Percentiles rank a stretch among this genome's conserved stretches.
phyloP scores from a whole-genome alignment of 176 grass and related monocot genomes.

The Luzula sylvatica region DNA sequence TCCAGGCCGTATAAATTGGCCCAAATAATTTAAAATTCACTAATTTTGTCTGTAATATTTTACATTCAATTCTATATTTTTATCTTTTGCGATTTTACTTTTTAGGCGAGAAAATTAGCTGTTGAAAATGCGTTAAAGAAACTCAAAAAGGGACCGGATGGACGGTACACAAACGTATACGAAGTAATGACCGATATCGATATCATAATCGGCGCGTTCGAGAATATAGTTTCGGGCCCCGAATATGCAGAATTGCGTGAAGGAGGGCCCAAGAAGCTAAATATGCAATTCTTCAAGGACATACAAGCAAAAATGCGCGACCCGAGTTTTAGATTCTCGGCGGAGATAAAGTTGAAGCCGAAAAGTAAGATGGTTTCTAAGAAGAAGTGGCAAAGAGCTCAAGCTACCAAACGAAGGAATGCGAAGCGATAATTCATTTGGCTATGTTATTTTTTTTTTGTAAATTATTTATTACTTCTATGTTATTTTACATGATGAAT shows the following conservation, averaged over 20 bases:
- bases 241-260: constrained; percentile 72
- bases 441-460: too few species aligned
- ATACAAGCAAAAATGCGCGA: constrained; percentile 87
- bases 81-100: not conserved
- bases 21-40: too few species aligned
- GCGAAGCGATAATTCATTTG: constrained; percentile 41
- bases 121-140: constrained; percentile 97
- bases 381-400: constrained; percentile 96
- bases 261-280: constrained; percentile 87
- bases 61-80: not conserved
- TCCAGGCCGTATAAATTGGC: too few species aligned
- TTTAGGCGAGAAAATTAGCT: constrained; percentile 64
- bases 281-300: constrained; percentile 91
- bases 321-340: constrained; percentile 79
- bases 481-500: too few species aligned
- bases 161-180: constrained; percentile 68
- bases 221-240: constrained; percentile 87
- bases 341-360: constrained; percentile 85
- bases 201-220: constrained; percentile 93
- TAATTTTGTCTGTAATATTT: too few species aligned
- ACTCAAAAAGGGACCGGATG: constrained; percentile 84
- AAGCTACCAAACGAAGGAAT: constrained; percentile 77
- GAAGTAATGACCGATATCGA: constrained; percentile 91
- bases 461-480: not conserved
- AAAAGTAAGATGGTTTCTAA: constrained; percentile 71